These are phyloP conservation scores for Amaranthus palmeri DNA, from an alignment of 148 eudicot genomes.

Conservation along the genomic window DNA sequence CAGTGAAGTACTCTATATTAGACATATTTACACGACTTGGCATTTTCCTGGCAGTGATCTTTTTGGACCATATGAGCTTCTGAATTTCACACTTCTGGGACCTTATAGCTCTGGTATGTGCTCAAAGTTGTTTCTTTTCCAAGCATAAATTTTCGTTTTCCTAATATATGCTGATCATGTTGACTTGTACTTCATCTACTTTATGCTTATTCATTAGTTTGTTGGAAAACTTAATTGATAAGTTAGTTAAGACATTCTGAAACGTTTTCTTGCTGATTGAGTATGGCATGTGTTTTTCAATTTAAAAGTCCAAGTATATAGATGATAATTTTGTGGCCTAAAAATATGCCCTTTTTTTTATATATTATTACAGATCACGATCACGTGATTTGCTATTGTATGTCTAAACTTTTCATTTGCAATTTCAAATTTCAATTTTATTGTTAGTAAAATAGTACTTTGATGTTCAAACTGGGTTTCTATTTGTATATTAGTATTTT, in stretches of 20 bases:
- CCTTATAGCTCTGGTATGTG: conserved; percentile 60
- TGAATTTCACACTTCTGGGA: conserved; percentile 77
- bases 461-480: no score
- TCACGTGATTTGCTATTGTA: no score
- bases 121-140: conserved; percentile 5
- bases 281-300: no score
- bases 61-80: conserved; percentile 95
- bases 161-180: neutral
- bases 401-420: no score
- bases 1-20: conserved; percentile 58
- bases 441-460: neutral
- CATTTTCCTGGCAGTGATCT: conserved; percentile 51
- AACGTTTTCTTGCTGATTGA: no score
- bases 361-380: no score
- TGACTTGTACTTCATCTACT: neutral
- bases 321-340: no score
- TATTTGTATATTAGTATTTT: neutral
- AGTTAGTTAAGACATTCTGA: neutral
- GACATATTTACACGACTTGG: conserved; percentile 55
- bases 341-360: no score
- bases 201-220: neutral
- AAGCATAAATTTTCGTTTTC: neutral
- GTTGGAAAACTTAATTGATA: neutral
- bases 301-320: no score
- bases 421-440: neutral